These are phyloP conservation scores for Aureoboletus auriporus DNA, from an alignment of 768 basidiomycete species.

Conservation along the genomic window DNA sequence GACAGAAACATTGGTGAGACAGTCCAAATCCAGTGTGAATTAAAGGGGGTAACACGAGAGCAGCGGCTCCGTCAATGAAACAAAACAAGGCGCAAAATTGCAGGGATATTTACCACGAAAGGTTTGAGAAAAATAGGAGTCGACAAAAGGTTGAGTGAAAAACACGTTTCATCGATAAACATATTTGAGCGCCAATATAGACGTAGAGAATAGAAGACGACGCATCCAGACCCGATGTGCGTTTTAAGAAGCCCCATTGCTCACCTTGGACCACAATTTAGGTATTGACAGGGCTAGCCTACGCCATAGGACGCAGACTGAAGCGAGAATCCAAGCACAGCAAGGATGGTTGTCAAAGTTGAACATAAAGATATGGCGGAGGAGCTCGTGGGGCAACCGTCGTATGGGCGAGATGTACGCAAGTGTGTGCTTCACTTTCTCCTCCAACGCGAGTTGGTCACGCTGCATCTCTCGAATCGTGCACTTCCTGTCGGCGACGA, in stretches of 20 bases:
- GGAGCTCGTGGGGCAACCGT: slow-evolving; percentile 66
- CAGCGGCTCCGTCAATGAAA: neutral
- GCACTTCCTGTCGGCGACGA: slow-evolving; percentile 50
- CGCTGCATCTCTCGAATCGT: slow-evolving; percentile 51
- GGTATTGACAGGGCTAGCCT: slow-evolving; percentile 63
- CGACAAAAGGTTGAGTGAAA: neutral
- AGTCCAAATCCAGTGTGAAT: neutral
- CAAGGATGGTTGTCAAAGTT: slow-evolving; percentile 69
- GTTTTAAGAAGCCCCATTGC: slow-evolving; percentile 17
- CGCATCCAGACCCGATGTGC: neutral
- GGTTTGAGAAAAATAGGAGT: neutral
- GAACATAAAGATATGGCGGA: slow-evolving; percentile 67
- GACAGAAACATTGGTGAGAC: slow-evolving; percentile 3
- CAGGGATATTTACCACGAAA: slow-evolving; percentile 2
- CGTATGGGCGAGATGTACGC: slow-evolving; percentile 74
- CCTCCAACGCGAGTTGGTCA: slow-evolving; percentile 47
- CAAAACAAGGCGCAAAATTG: neutral
- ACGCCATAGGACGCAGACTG: slow-evolving; percentile 67
- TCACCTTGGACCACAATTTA: slow-evolving; percentile 73
- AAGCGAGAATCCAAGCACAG: slow-evolving; percentile 70
- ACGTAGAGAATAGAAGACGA: slow-evolving; percentile 1
- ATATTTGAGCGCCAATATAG: slow-evolving; percentile 15
- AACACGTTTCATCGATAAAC: slow-evolving; percentile 16
- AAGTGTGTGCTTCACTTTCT: slow-evolving; percentile 44
- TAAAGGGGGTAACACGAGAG: neutral